Evolutionary conservation across 2,329 filamentous ascomycete species (phyloP).

Genomic region (Lasiodiplodia theobromae): DNA sequence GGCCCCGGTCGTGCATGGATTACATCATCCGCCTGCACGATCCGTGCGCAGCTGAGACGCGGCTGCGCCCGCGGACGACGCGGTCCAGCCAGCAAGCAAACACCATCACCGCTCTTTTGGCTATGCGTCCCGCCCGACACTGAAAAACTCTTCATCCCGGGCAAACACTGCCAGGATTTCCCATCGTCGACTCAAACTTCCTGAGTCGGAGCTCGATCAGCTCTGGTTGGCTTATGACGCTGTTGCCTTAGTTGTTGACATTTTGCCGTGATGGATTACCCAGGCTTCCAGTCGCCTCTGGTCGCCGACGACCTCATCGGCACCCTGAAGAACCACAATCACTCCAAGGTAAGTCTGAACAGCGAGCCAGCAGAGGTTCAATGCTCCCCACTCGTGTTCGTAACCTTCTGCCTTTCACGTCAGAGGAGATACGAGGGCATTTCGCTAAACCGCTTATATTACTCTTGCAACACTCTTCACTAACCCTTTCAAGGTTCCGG

Average conservation of each 20-base stretch:
- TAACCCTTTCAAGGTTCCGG: conserved; percentile 19
- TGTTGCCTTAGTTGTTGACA: conserved; percentile 10
- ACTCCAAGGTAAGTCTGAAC: conserved; percentile 1
- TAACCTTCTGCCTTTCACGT: neutral
- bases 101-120: conserved; percentile 25
- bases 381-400: neutral
- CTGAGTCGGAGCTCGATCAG: neutral
- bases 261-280: conserved; percentile 14
- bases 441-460: neutral
- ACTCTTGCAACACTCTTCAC: neutral
- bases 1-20: conserved; percentile 18
- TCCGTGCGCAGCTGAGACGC: conserved; percentile 16
- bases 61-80: neutral
- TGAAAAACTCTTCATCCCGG: conserved; percentile 10
- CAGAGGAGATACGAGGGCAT: neutral
- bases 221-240: neutral
- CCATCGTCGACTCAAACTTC: neutral
- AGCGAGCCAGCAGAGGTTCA: too few relatives aligned
- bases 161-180: neutral
- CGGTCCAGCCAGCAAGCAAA: conserved; percentile 14
- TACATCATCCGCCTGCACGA: neutral
- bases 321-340: neutral
- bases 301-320: neutral
- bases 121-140: neutral
- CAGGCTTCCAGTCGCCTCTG: conserved; percentile 11